Evolutionary conservation across 306 rosid genomes (phyloP), one percentile per base, ranked within the genome.

Genomic region (Parietaria judaica): DNA sequence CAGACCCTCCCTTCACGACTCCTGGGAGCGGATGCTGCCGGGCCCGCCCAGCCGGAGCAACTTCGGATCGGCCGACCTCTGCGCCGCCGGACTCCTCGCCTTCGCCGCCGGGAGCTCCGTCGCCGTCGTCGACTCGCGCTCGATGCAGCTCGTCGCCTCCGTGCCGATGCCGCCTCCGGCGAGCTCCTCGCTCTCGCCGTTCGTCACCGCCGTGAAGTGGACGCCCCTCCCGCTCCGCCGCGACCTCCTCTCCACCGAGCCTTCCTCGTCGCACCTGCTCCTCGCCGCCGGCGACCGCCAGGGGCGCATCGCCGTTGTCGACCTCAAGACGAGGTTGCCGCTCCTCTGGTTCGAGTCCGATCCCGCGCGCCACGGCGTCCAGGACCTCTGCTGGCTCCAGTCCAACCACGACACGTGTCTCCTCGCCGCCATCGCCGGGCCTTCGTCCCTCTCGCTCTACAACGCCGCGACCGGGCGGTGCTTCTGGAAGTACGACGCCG

Each of bases 351-450:
- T 94, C 39, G 88, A 88, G 0, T 76, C 99, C 9, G 88, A 83
- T 36, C 64, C 61, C 12, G 45, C 79, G 56, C 72, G 78, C 48
- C 64, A 47, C 7, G 95, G 86, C 8, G 54, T 94, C 46, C 97
- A 94, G 75, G 99, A 94, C 68, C 79, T 94, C 36, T 89, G 95
- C n/a, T 94, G 99, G 99, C 80, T 86, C 68, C 94, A 75, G 60
- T 76, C 90, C 6, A 79, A 85, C 6, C 82, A 86, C 13, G 98
- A 88, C 13, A 65, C 76, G 0, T 80, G 56, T 62, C 75, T 86
- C 16, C 79, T 94, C 8, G 97, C 95, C 3, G 86, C 87, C 0
- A 79, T 94, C 39, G 78, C 70, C 45, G 99, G 99, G 0, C 71
- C 87, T 23, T 94, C 97, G 36, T 54, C 83, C 2, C 81, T 94